phyloP scores from a whole-genome alignment of 1,139 yeast species.

The Blastobotrys aristatus region DNA sequence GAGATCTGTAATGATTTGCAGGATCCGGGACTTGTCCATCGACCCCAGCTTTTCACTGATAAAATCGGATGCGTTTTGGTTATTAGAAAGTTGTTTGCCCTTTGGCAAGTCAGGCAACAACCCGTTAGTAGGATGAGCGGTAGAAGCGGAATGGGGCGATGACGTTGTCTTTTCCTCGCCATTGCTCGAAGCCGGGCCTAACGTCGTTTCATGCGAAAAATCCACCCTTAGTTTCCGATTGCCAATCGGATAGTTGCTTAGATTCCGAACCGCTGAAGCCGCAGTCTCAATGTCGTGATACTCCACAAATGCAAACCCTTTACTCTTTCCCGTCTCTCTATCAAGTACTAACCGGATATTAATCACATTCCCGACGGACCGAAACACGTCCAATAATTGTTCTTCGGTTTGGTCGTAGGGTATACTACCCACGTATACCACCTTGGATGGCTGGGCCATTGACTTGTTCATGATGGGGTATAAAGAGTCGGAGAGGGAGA shows the following conservation, averaged over 20 bases:
- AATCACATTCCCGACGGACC: slow-evolving; percentile 81
- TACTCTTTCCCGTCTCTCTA: slow-evolving; percentile 82
- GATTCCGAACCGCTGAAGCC: slow-evolving; percentile 82
- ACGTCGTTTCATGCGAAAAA: slow-evolving; percentile 40
- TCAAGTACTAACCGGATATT: slow-evolving; percentile 76
- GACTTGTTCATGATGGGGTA: not conserved
- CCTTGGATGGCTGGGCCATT: slow-evolving; percentile 23
- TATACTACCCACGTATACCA: slow-evolving; percentile 58
- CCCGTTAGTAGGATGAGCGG: not conserved
- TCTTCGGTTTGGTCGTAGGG: slow-evolving; percentile 84
- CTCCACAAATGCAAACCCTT: slow-evolving; percentile 85
- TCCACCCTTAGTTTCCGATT: slow-evolving; percentile 69
- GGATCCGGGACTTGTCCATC: slow-evolving; percentile 50
- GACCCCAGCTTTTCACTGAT: slow-evolving; percentile 51
- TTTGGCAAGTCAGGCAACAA: slow-evolving; percentile 29
- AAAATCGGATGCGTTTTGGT: slow-evolving; percentile 51
- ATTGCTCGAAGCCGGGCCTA: slow-evolving; percentile 12
- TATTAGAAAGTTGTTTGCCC: slow-evolving; percentile 42
- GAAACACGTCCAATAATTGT: slow-evolving; percentile 74
- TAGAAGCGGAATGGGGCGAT: not conserved
- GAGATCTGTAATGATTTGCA: slow-evolving; percentile 53
- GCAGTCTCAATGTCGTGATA: slow-evolving; percentile 75
- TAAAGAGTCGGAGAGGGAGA: not conserved
- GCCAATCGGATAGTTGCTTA: slow-evolving; percentile 76
- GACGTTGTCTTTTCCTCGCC: not conserved